Conservation (phyloP, 139 green algal genomes). For the Picochlorum costavermella region DNA sequence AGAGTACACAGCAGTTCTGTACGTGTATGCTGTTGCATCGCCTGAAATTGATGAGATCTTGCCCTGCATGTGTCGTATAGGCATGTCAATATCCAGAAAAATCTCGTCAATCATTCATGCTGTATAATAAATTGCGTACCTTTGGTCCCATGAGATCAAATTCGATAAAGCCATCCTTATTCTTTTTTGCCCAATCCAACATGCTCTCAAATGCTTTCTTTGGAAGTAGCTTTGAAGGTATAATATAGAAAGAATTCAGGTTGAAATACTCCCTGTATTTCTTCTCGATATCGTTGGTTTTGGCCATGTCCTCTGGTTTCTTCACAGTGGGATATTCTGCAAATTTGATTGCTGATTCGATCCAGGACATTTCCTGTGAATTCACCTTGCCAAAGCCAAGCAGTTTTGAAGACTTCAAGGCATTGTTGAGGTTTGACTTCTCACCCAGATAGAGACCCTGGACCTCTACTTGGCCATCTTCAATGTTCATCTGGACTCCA, state of each 20-base stretch:
- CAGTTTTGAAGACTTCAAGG: neutral
- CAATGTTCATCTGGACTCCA: neutral
- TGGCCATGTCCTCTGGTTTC: neutral
- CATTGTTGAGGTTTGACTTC: neutral
- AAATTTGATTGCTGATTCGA: neutral
- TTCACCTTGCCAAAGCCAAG: neutral
- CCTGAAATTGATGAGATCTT: neutral
- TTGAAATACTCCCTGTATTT: neutral
- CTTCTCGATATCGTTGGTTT: neutral
- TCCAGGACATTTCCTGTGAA: neutral
- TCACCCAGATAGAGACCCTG: neutral
- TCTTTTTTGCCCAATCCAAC: neutral
- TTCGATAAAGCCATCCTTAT: neutral
- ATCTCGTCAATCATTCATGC: too few species aligned
- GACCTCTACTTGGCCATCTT: neutral
- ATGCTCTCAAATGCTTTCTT: neutral
- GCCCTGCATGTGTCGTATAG: neutral
- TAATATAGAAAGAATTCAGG: neutral
- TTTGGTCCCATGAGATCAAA: neutral
- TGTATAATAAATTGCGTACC: neutral
- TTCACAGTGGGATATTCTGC: neutral
- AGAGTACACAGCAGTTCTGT: neutral
- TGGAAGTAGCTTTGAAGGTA: neutral
- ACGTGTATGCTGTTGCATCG: slow-evolving; percentile 1
- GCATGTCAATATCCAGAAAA: too few species aligned